Base-by-base conservation (phyloP, 2,329 filamentous ascomycete species). In the Verticillium isaacii region DNA sequence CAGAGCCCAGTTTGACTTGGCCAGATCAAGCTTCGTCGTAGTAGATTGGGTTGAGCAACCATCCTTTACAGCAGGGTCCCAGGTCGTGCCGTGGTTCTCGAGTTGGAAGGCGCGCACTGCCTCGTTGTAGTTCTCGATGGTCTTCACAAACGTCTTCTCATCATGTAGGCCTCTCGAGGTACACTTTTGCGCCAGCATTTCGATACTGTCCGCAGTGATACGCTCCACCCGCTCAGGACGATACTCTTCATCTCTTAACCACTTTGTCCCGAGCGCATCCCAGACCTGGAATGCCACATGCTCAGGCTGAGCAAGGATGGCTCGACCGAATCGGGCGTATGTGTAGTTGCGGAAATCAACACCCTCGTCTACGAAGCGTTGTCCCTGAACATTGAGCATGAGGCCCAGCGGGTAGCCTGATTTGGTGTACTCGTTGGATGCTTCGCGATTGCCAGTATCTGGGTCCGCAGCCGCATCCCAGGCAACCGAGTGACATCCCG, bases 381-480 rank as follows among this genome's bases (percentile, higher is more conserved):
- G 68, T 0, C 87, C 88, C 0, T 81, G 68, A 0, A 72, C 70
- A 66, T 90, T 90, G 17, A 90, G 62, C 82, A 89, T 89, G 14
- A 90, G 66, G 0, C 87, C 88, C 0, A 90, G 75, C 0, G 88
- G 87, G 66, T 90, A 90, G 1, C 87, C 88, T 0, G 84, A 88
- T 68, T 90, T 90, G 7, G 87, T 90, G 68, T 82, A 89, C 69
- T 89, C 82, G 67, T 90, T 90, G 3, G 87, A 86, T 2, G 84
- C 73, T n/a, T 73, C 73, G 2, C 84, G 78, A 65, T 89, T 82
- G 4, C 87, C 87, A 0, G 75, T 74, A 63, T 85, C 69, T 0
- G 79, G 70, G 0, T 82, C 78, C 0, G 87, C 82, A 67, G 88
- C 82, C 1, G 85, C 85, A 67, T 90, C 87, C 87, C 88, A 90